Evolutionary conservation across 306 rosid genomes (phyloP), one percentile per base, ranked within the genome.

Genomic region (Lotus japonicus): DNA sequence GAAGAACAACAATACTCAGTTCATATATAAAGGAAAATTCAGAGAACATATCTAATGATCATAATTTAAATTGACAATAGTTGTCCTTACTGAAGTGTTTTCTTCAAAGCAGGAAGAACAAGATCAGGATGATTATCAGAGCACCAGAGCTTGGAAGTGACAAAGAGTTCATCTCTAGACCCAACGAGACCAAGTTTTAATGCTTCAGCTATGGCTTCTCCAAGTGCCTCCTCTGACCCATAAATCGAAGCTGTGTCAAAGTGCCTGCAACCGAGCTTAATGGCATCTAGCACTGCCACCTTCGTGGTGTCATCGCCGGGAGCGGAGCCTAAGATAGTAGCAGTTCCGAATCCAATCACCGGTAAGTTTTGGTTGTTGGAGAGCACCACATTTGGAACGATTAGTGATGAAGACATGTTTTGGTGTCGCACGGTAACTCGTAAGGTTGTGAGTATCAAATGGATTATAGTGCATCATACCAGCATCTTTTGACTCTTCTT

Each of bases 71-170:
- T 21, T 21, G 26, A 21, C 26, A 21, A 21, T 21, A 31, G 16
- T 43, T 39, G 6, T 46, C 0, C 60, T 66, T 68, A 76, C 76
- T 9, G n/a, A 39, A 76, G 80, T 9, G 76, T 15, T 18, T 62
- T 76, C 15, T 35, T 31, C 0, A 76, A 8, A 17, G 76, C 71
- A 11, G 66, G 66, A 17, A 60, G 11, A 38, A 76, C 75, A 52
- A 42, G 71, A 10, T 61, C 65, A 1, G 70, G 71, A 35, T 52
- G 51, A 7, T 64, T 71, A 17, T 68, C 35, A 2, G 58, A 9
- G 44, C 70, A 59, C 76, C 76, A 69, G 0, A 76, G 71, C 44
- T 76, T 76, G 17, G 80, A 69, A 68, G 80, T 76, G 76, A 76
- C 11, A 13, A 76, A 76, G 16, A 76, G 66, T 5, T 76, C 71